Evolutionary conservation across 2,329 filamentous ascomycete genomes (phyloP), one percentile per base, ranked within the genome.

Genomic region (Pseudopyrenochaeta lycopersici): DNA sequence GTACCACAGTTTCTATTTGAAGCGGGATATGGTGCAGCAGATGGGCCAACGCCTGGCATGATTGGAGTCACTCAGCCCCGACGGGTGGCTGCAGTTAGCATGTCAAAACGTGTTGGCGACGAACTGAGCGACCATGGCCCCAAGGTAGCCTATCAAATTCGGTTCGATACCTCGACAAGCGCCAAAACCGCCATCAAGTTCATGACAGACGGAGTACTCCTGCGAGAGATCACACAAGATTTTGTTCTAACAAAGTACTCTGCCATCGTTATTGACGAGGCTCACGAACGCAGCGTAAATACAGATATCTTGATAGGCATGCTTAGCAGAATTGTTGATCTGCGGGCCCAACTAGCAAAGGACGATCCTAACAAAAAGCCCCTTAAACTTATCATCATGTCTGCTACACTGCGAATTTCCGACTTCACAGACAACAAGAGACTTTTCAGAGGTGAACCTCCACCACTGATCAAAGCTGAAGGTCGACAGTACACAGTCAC

Each of bases 271-370:
- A 94, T 99, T 56, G 95, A 99, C 68, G 95, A 99, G 77, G 95
- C 95, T 1, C 95, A 99, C 79, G 95, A 99, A 75, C 87, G 96
- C 66, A 98, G 92, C 68, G 91, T 97, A 67, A 98, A 99, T 71
- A 99, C 96, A 0, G 96, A 99, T 73, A 96, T 99, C 35, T 79
- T 99, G n/a, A 93, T 99, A 62, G 95, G 95, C 45, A 96, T 99
- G 87, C 86, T 98, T 14, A 97, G 93, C 70, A 87, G 94, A 68
- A 92, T 98, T 30, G 91, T 97, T 42, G 91, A 92, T 63, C 79
- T 97, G 48, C 86, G 95, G 54, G 85, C 89, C 47, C 86, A 91
- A 33, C 84, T 97, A 78, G 85, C 86, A 7, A 80, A 84, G 55
- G 89, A 95, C 72, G 85, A 95, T 55, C 79, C 88, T 0, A 84